Evolutionary conservation across 2,329 filamentous ascomycete species (phyloP).

Genomic region (Penicillium corylophilum): DNA sequence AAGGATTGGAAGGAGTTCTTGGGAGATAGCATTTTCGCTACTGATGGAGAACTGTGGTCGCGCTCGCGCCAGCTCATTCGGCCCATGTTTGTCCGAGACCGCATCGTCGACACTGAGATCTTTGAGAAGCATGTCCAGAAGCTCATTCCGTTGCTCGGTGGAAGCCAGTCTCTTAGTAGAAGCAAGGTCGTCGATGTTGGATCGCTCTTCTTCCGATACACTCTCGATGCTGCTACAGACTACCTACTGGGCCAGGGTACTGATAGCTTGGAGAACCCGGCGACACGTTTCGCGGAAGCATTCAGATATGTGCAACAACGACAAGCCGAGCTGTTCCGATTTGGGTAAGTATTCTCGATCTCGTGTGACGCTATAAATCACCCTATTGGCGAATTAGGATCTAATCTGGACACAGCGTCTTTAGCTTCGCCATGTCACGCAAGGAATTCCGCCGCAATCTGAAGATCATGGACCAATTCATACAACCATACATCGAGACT

Average conservation of each 20-base stretch:
- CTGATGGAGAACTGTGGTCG: constrained; percentile 78
- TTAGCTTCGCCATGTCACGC: constrained; percentile 64
- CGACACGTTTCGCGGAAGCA: constrained; percentile 72
- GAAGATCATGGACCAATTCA: constrained; percentile 70
- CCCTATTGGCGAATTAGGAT: constrained; percentile 1
- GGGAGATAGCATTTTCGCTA: constrained; percentile 81
- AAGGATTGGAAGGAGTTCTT: constrained; percentile 74
- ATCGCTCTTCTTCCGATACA: constrained; percentile 78
- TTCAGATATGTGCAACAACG: constrained; percentile 77
- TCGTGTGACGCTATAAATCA: background rate
- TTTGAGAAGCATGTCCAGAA: constrained; percentile 78
- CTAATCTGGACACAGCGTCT: constrained; percentile 46
- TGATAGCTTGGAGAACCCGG: constrained; percentile 59
- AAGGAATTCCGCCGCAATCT: constrained; percentile 63
- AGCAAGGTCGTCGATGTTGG: constrained; percentile 64
- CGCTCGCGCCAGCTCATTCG: constrained; percentile 78
- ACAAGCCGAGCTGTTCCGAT: constrained; percentile 65
- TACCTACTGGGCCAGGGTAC: constrained; percentile 79
- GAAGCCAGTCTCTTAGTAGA: constrained; percentile 36
- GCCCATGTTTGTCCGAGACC: constrained; percentile 83
- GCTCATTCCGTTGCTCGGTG: constrained; percentile 66
- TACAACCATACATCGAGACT: constrained; percentile 73
- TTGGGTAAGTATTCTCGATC: constrained; percentile 49
- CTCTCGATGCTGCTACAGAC: constrained; percentile 80
- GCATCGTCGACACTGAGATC: constrained; percentile 76